Percentiles rank a stretch among this genome's conserved stretches.
Evolutionary conservation across 2,329 filamentous ascomycete species (phyloP).

Genomic region (Mycosphaerella arachidis): DNA sequence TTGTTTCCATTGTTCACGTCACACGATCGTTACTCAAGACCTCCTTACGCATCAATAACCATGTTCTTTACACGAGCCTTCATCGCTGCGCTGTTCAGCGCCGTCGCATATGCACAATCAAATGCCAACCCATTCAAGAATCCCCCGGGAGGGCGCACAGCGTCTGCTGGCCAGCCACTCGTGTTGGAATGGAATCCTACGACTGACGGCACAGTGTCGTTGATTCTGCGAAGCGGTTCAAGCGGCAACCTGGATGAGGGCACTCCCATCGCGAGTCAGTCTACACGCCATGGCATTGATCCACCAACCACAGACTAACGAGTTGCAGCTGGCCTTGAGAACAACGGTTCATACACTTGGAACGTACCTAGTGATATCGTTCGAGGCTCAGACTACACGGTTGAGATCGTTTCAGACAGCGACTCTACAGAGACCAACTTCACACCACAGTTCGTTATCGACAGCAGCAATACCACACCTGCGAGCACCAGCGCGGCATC

Average conservation of each 20-base stretch:
- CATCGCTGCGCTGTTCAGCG: slow-evolving; percentile 43
- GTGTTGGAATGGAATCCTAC: slow-evolving; percentile 49
- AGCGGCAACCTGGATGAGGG: slow-evolving; percentile 35
- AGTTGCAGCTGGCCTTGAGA: slow-evolving; percentile 42
- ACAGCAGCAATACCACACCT: slow-evolving; percentile 39
- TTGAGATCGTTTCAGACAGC: slow-evolving; percentile 49
- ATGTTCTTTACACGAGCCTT: slow-evolving; percentile 47
- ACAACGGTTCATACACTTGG: slow-evolving; percentile 49
- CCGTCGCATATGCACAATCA: slow-evolving; percentile 36
- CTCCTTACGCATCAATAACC: slow-evolving; percentile 1
- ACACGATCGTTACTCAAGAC: slow-evolving; percentile 5
- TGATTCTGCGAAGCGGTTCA: slow-evolving; percentile 43
- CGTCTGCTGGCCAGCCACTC: slow-evolving; percentile 44
- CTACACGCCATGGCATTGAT: slow-evolving; percentile 1
- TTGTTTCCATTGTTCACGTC: not conserved
- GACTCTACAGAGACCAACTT: slow-evolving; percentile 47
- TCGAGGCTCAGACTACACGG: slow-evolving; percentile 47
- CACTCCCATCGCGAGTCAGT: slow-evolving; percentile 30
- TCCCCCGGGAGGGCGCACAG: slow-evolving; percentile 39
- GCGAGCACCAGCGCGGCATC: slow-evolving; percentile 25
- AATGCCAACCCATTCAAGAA: slow-evolving; percentile 47
- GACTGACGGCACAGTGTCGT: slow-evolving; percentile 47
- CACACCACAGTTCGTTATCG: slow-evolving; percentile 49
- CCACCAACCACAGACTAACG: slow-evolving; percentile 6
- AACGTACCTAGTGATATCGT: slow-evolving; percentile 39